Percentiles rank a stretch among this genome's conserved stretches.
phyloP scores from a whole-genome alignment of 2,329 filamentous ascomycete species.

The Tolypocladium pustulatum region DNA sequence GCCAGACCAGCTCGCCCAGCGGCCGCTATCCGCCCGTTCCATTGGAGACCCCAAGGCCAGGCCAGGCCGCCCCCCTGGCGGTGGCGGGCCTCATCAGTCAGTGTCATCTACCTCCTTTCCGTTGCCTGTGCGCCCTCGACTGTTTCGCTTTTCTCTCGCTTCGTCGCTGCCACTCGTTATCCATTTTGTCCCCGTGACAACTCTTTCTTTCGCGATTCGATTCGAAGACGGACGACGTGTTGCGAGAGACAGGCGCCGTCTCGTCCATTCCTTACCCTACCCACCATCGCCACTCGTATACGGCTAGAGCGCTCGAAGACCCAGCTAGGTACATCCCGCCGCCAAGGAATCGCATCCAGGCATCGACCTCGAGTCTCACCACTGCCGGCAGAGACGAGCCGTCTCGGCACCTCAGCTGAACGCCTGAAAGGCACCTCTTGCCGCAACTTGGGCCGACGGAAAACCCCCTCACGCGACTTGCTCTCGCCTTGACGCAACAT shows the following conservation, averaged over 20 bases:
- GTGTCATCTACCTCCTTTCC: neutral
- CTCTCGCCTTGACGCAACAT: neutral
- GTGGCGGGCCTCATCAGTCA: neutral
- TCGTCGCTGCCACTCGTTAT: neutral
- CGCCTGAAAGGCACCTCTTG: neutral
- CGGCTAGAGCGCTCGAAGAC: neutral
- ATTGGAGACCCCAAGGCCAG: neutral
- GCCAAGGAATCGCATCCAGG: neutral
- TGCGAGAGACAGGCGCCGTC: neutral
- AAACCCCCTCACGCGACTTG: neutral
- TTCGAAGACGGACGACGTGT: neutral
- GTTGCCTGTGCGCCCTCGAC: neutral
- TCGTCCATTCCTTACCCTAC: neutral
- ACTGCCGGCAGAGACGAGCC: neutral
- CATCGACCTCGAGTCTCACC: neutral
- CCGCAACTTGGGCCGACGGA: neutral
- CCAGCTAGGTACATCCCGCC: neutral
- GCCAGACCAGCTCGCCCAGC: neutral
- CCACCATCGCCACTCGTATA: neutral
- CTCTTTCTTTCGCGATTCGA: neutral
- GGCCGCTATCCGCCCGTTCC: neutral
- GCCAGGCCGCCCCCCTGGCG: neutral
- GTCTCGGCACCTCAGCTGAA: neutral
- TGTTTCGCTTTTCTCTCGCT: neutral
- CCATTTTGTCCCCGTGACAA: neutral